A percentile compares a stretch with the other conserved stretches of the same genome.
Evolutionary conservation across 805 yeast genomes (phyloP).

Genomic region (Metschnikowia kunwiensis): DNA sequence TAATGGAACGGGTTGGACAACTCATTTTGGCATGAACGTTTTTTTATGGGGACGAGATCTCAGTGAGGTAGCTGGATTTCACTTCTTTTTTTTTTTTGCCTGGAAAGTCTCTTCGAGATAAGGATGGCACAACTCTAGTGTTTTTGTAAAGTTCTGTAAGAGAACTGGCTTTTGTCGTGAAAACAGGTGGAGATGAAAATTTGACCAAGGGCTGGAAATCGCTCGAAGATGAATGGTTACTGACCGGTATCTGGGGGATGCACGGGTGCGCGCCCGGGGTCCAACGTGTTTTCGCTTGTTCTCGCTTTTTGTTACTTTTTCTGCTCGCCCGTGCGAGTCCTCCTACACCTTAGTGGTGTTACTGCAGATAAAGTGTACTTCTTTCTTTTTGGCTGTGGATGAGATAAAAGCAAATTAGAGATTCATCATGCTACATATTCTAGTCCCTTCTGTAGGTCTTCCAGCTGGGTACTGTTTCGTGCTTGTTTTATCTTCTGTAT

Average conservation of each 20-base stretch:
- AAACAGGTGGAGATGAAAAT: slow-evolving; percentile 1
- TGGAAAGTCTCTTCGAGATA: too few species aligned
- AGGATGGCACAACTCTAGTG: too few species aligned
- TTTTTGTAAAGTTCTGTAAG: too few species aligned
- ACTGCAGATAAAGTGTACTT: too few species aligned
- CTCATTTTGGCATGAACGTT: slow-evolving; percentile 5
- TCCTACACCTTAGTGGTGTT: background rate
- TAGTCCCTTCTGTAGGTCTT: too few species aligned
- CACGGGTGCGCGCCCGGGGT: slow-evolving; percentile 7
- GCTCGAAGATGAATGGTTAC: slow-evolving; percentile 7
- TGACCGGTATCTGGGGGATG: background rate
- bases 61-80: background rate
- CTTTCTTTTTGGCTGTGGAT: too few species aligned
- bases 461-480: too few species aligned
- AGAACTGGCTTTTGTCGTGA: too few species aligned
- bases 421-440: too few species aligned
- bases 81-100: too few species aligned
- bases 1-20: slow-evolving; percentile 26
- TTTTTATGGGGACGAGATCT: background rate
- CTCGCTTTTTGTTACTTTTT: slow-evolving; percentile 1
- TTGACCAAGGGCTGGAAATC: slow-evolving; percentile 4
- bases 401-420: too few species aligned
- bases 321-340: background rate
- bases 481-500: too few species aligned
- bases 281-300: slow-evolving; percentile 1